A percentile compares a stretch with the other conserved stretches of the same genome.
Evolutionary conservation across 1,284 basidiomycete species (phyloP).

Genomic region (Limonomyces culmigenus): DNA sequence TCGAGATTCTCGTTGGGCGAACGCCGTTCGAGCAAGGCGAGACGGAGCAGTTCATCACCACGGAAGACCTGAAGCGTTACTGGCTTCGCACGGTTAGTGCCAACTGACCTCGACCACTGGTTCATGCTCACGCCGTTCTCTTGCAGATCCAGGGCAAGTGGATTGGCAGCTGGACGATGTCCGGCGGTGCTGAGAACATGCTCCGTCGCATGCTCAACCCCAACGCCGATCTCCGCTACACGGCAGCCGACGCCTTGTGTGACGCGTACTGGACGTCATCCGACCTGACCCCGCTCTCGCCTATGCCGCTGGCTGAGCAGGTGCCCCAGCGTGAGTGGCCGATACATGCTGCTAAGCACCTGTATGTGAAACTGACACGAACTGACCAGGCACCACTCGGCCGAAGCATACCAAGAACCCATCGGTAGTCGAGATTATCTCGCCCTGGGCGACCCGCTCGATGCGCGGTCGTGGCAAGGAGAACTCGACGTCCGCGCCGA

Average conservation of each 20-base stretch:
- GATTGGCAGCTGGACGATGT: constrained; percentile 69
- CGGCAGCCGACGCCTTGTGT: constrained; percentile 40
- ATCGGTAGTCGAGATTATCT: constrained; percentile 16
- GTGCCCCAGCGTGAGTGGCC: too few relatives aligned
- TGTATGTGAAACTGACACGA: too few relatives aligned
- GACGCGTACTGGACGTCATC: constrained; percentile 64
- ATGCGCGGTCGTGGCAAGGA: neutral
- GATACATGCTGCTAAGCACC: too few relatives aligned
- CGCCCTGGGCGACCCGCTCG: constrained; percentile 15
- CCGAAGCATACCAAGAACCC: constrained; percentile 5
- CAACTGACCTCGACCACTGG: constrained; percentile 1
- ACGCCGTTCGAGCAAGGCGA: constrained; percentile 83
- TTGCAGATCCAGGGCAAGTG: constrained; percentile 58
- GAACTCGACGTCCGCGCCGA: neutral
- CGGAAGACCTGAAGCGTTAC: constrained; percentile 69
- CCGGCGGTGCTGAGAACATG: constrained; percentile 43
- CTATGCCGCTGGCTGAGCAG: too few relatives aligned
- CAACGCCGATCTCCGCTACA: constrained; percentile 55
- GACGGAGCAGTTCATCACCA: constrained; percentile 67
- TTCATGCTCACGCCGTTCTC: neutral
- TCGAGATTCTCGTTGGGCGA: constrained; percentile 78
- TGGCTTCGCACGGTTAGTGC: constrained; percentile 58
- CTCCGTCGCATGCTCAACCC: constrained; percentile 63
- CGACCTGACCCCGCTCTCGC: too few relatives aligned
- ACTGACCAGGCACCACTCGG: too few relatives aligned